Evolutionary conservation across 352 stramenopile species (phyloP).

Genomic region (Phytopythium vexans): DNA sequence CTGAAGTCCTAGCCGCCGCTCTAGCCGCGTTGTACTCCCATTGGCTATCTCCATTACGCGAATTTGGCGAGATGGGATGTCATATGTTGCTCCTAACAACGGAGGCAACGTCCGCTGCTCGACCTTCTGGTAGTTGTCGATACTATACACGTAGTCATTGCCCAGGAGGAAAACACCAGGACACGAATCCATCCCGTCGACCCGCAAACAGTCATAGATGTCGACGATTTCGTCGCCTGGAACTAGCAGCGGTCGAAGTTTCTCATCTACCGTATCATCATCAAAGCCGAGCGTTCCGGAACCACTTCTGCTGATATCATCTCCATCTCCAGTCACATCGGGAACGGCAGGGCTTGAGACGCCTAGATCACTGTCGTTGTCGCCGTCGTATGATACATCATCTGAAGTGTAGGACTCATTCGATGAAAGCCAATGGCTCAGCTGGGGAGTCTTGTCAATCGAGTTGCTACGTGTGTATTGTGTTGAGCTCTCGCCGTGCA

Average conservation of each 20-base stretch:
- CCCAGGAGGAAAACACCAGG: constrained; percentile 67
- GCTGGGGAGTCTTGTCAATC: neutral
- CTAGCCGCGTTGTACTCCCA: constrained; percentile 44
- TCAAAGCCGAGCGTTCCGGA: constrained; percentile 15
- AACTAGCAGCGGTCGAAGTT: constrained; percentile 59
- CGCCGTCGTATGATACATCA: neutral
- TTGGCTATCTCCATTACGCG: constrained; percentile 52
- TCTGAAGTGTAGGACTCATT: constrained; percentile 3
- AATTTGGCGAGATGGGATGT: constrained; percentile 8
- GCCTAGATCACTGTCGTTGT: neutral
- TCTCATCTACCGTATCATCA: constrained; percentile 52
- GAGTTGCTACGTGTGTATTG: neutral
- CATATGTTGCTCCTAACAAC: constrained; percentile 1
- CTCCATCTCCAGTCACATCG: constrained; percentile 1
- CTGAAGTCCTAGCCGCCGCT: constrained; percentile 30
- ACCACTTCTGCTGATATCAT: constrained; percentile 9
- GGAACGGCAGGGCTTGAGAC: neutral
- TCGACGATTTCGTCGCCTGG: constrained; percentile 63
- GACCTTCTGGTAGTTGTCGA: constrained; percentile 69
- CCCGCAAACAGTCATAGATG: constrained; percentile 65
- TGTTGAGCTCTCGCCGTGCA: too few species aligned
- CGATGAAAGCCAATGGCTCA: constrained; percentile 1
- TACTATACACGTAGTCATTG: constrained; percentile 66
- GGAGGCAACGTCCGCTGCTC: constrained; percentile 8
- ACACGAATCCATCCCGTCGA: constrained; percentile 78